phyloP scores from a whole-genome alignment of 2,329 filamentous ascomycete genomes.

The Diaporthe citri region DNA sequence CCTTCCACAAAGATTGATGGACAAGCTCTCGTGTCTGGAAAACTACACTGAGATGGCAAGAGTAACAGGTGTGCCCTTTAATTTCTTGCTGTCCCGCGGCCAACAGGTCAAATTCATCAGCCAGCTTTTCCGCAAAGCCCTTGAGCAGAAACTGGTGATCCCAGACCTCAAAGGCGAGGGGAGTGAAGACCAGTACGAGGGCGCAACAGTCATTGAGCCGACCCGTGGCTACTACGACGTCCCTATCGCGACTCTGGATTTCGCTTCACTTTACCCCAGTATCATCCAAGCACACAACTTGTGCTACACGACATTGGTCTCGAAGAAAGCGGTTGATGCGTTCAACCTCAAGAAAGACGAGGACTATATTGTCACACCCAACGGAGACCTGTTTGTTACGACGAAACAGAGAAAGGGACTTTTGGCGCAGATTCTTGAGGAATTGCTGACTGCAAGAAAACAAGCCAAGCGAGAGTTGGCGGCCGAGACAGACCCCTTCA shows the following conservation, averaged over 20 bases:
- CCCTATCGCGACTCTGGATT: slow-evolving; percentile 97
- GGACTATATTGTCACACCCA: slow-evolving; percentile 96
- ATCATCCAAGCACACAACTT: slow-evolving; percentile 99
- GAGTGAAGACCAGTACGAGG: slow-evolving; percentile 92
- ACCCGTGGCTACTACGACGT: slow-evolving; percentile 94
- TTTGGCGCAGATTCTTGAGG: slow-evolving; percentile 94
- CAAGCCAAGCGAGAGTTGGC: slow-evolving; percentile 92
- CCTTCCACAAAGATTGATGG: slow-evolving; percentile 91
- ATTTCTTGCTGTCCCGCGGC: slow-evolving; percentile 89
- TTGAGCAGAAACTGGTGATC: slow-evolving; percentile 94
- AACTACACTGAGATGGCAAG: slow-evolving; percentile 99
- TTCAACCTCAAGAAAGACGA: slow-evolving; percentile 85
- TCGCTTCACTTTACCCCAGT: slow-evolving; percentile 96
- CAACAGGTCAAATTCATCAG: slow-evolving; percentile 99
- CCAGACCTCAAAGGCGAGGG: slow-evolving; percentile 82
- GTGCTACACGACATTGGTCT: slow-evolving; percentile 94
- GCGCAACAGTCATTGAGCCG: slow-evolving; percentile 97
- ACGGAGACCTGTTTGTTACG: slow-evolving; percentile 93
- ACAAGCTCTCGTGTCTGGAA: slow-evolving; percentile 97
- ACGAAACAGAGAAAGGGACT: slow-evolving; percentile 90
- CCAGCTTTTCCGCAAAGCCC: slow-evolving; percentile 93
- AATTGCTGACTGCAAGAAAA: slow-evolving; percentile 91
- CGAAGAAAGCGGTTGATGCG: slow-evolving; percentile 81
- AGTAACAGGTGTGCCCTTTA: slow-evolving; percentile 98
- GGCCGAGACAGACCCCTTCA: slow-evolving; percentile 93